Conservation (phyloP, 768 basidiomycete species). For the Tylopilus sp. region DNA sequence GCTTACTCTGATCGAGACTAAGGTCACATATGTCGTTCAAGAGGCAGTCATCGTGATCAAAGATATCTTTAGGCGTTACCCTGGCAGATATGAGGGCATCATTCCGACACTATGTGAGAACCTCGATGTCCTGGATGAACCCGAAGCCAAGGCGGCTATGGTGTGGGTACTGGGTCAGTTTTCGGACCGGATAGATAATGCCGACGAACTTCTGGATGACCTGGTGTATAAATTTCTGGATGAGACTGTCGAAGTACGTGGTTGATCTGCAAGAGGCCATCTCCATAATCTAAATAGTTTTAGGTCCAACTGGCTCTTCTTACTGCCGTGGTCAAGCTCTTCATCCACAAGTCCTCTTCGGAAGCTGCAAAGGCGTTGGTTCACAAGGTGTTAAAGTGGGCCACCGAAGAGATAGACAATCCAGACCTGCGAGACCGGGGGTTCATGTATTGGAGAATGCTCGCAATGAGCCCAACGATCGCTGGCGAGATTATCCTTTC, state of each 20-base stretch:
- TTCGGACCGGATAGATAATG: slow-evolving; percentile 92
- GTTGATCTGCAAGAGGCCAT: not conserved
- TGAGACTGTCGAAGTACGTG: slow-evolving; percentile 84
- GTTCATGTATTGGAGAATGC: slow-evolving; percentile 99
- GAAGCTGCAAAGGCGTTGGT: slow-evolving; percentile 86
- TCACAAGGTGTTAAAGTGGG: slow-evolving; percentile 94
- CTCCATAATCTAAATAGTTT: not conserved
- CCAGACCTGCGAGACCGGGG: slow-evolving; percentile 96
- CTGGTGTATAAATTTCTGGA: slow-evolving; percentile 85
- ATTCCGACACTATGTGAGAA: slow-evolving; percentile 93
- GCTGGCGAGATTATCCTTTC: slow-evolving; percentile 89
- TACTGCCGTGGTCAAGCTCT: slow-evolving; percentile 93
- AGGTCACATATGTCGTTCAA: slow-evolving; percentile 95
- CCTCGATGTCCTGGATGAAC: slow-evolving; percentile 88
- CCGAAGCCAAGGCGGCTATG: slow-evolving; percentile 96
- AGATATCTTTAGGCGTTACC: slow-evolving; percentile 96
- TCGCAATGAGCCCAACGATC: slow-evolving; percentile 86
- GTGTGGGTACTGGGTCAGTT: slow-evolving; percentile 98
- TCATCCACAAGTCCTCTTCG: slow-evolving; percentile 83
- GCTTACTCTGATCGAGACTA: slow-evolving; percentile 84
- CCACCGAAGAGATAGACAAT: slow-evolving; percentile 97
- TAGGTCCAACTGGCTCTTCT: slow-evolving; percentile 95
- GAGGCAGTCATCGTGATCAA: slow-evolving; percentile 97
- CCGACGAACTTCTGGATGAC: slow-evolving; percentile 93
- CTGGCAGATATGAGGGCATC: slow-evolving; percentile 93